phyloP scores from a whole-genome alignment of 768 basidiomycete genomes.

The Tubosaeta sp. region DNA sequence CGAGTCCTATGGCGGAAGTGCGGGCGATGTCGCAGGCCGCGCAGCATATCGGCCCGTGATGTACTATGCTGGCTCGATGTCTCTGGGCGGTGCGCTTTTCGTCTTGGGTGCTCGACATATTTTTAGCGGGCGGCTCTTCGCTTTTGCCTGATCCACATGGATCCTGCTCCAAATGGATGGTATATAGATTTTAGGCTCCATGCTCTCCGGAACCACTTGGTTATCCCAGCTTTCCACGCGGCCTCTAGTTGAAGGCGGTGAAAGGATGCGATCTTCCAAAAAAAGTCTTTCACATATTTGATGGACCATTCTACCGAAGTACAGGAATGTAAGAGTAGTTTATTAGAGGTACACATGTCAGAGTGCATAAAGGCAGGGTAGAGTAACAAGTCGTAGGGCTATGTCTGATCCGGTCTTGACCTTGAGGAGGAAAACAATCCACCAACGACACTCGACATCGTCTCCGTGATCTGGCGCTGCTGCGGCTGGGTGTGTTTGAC shows the following conservation, averaged over 20 bases:
- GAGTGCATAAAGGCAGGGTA: neutral
- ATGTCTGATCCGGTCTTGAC: slow-evolving; percentile 26
- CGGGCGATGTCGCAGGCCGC: slow-evolving; percentile 8
- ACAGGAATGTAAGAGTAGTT: neutral
- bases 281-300: neutral
- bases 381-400: slow-evolving; percentile 1
- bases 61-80: slow-evolving; percentile 27
- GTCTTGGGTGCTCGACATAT: slow-evolving; percentile 11
- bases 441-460: slow-evolving; percentile 78
- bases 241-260: neutral
- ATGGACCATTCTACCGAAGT: neutral
- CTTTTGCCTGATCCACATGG: slow-evolving; percentile 8
- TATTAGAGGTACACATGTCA: neutral
- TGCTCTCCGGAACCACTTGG: neutral
- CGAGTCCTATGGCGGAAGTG: slow-evolving; percentile 20
- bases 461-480: slow-evolving; percentile 68
- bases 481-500: slow-evolving; percentile 80
- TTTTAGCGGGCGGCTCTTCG: slow-evolving; percentile 7
- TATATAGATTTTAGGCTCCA: neutral
- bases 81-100: slow-evolving; percentile 21
- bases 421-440: slow-evolving; percentile 56
- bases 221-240: neutral
- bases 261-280: neutral
- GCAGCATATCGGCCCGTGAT: slow-evolving; percentile 29
- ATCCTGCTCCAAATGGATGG: neutral